Evolutionary conservation across 371 early-diverging fungal species (phyloP).

Genomic region (Circinella minor): DNA sequence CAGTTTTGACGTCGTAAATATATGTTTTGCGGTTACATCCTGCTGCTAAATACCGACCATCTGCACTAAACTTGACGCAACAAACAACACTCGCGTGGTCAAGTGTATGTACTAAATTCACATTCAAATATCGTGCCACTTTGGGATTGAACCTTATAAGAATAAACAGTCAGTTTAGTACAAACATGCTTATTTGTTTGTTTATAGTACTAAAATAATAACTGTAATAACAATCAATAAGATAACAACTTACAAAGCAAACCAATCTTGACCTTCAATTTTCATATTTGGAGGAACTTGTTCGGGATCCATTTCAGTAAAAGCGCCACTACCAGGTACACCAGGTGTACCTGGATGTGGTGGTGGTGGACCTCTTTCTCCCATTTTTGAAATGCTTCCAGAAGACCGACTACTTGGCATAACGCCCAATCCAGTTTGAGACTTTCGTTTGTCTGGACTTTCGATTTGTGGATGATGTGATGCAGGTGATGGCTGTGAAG

Average conservation of each 20-base stretch:
- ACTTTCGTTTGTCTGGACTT: constrained; percentile 4
- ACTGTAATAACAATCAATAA: not conserved
- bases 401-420: constrained; percentile 10
- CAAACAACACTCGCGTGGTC: constrained; percentile 91
- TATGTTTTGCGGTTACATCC: constrained; percentile 91
- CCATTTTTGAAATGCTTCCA: constrained; percentile 13
- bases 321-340: constrained; percentile 4
- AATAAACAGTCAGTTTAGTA: constrained; percentile 1
- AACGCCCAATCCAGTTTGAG: constrained; percentile 4
- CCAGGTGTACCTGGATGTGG: constrained; percentile 7
- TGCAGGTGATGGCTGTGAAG: constrained; percentile 14
- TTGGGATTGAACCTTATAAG: constrained; percentile 69
- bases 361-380: constrained; percentile 8
- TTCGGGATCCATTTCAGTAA: constrained; percentile 86
- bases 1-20: constrained; percentile 82
- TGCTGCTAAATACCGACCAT: constrained; percentile 90
- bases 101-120: constrained; percentile 81
- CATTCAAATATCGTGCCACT: constrained; percentile 67
- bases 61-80: constrained; percentile 91
- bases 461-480: not conserved
- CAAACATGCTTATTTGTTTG: not conserved
- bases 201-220: not conserved
- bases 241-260: constrained; percentile 71
- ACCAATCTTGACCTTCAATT: constrained; percentile 91
- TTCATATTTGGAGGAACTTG: constrained; percentile 83